These are phyloP conservation scores for Pichia gijzeniarum DNA, from an alignment of 805 yeast species.

Conservation along the genomic window DNA sequence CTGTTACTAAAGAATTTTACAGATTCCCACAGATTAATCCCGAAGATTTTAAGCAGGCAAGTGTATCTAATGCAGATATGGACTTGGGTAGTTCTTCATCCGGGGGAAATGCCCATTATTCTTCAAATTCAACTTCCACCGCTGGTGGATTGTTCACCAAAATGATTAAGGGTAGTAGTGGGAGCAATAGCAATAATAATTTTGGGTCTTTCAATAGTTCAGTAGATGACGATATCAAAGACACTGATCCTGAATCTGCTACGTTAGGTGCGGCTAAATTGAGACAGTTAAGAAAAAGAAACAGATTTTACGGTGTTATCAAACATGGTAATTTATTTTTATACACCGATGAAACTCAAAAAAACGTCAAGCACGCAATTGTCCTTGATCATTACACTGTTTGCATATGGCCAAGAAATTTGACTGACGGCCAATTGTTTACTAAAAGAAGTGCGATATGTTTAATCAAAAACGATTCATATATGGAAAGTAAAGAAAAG, in stretches of 20 bases:
- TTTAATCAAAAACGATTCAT: conserved; percentile 41
- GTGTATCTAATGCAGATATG: conserved; percentile 4
- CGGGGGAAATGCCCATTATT: neutral
- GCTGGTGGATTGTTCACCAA: conserved; percentile 5
- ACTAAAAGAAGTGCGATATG: conserved; percentile 77
- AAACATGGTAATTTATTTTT: conserved; percentile 85
- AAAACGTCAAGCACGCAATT: conserved; percentile 70
- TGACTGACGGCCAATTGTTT: conserved; percentile 72
- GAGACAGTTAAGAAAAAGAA: conserved; percentile 42
- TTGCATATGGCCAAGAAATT: conserved; percentile 76
- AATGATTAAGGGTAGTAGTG: conserved; percentile 1
- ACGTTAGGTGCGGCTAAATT: conserved; percentile 32
- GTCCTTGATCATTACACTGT: conserved; percentile 67
- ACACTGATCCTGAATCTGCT: conserved; percentile 14
- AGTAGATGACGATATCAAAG: conserved; percentile 4
- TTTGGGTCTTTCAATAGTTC: conserved; percentile 1
- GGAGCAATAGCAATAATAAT: neutral
- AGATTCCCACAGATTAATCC: conserved; percentile 38
- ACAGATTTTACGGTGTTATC: conserved; percentile 60
- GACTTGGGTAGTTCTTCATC: neutral
- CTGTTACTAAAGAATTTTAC: conserved; percentile 76
- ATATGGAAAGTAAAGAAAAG: conserved; percentile 18
- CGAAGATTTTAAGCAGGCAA: conserved; percentile 17
- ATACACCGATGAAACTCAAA: conserved; percentile 63
- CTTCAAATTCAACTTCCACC: neutral